Evolutionary conservation across 2,329 filamentous ascomycete genomes (phyloP), one percentile per base, ranked within the genome.

Genomic region (Rutstroemia sp.): DNA sequence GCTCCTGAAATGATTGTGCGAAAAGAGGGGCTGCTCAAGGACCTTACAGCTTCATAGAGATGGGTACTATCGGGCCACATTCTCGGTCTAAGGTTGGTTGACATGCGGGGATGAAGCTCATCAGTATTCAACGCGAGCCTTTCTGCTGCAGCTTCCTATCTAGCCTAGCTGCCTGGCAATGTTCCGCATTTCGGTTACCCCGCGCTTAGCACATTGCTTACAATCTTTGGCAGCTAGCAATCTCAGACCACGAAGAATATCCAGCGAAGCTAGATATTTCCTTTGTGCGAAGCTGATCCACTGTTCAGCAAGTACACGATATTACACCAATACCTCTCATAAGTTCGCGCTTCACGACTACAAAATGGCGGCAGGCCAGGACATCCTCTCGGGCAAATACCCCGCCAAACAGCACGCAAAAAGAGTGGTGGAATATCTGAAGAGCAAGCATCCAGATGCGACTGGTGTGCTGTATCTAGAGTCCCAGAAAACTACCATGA

Each of bases 321-420:
- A 19, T 19, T 46, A 46, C 19, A 10, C 12, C 42, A 21, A 21
- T 46, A 14, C 12, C 42, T 21, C 19, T 23, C 7, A 46, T 12
- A 25, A 46, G 7, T 10, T 7, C 12, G 18, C 18, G 5, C 21
- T 23, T 10, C 25, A 46, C 7, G 23, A 21, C 9, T 21, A 21
- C 53, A 44, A 18, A 2, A 55, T 55, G 53, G 38, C 18, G 14
- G 42, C 30, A 7, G 12, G 25, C 12, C 50, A n/a, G 12, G 49
- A 52, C 30, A 72, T 85, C 61, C 74, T 86, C 59, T 73, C 76
- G 74, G 80, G 78, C 62, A 86, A 86, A 68, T 86, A 86, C 71
- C 94, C 94, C 23, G 92, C 88, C 66, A 97, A 96, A 76, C 78
- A 81, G 27, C 94, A 99, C 72, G 90, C 88, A 58, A 82, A 82